Percentiles rank a stretch among this genome's conserved stretches.
Evolutionary conservation across 1,139 yeast genomes (phyloP).

Genomic region (Hyphopichia buzzinii): DNA sequence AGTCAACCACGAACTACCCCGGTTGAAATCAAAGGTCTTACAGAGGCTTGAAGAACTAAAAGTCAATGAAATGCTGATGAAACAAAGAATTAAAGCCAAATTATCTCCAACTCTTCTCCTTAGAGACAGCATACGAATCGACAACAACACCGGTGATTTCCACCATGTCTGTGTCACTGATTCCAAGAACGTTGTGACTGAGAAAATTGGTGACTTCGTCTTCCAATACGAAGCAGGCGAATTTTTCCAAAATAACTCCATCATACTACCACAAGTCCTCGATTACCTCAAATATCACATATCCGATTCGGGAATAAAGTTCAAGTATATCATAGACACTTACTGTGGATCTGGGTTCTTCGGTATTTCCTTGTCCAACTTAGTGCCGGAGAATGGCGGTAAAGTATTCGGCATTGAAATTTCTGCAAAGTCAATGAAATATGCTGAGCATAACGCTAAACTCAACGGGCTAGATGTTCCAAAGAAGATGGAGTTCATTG

Average conservation of each 20-base stretch:
- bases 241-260: slow-evolving; percentile 62
- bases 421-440: slow-evolving; percentile 29
- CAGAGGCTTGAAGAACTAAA: slow-evolving; percentile 2
- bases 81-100: slow-evolving; percentile 8
- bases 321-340: slow-evolving; percentile 39
- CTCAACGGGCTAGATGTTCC: slow-evolving; percentile 34
- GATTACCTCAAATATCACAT: slow-evolving; percentile 31
- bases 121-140: slow-evolving; percentile 33
- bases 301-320: slow-evolving; percentile 6
- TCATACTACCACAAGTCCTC: slow-evolving; percentile 34
- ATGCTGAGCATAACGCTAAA: slow-evolving; percentile 40
- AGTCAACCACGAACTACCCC: slow-evolving; percentile 21
- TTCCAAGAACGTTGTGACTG: slow-evolving; percentile 26
- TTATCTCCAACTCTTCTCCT: slow-evolving; percentile 20
- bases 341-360: slow-evolving; percentile 50
- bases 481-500: slow-evolving; percentile 29
- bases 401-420: slow-evolving; percentile 47
- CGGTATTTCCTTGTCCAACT: slow-evolving; percentile 36
- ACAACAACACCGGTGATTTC: slow-evolving; percentile 32
- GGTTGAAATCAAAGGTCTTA: slow-evolving; percentile 8
- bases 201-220: slow-evolving; percentile 62
- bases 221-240: slow-evolving; percentile 93
- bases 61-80: slow-evolving; percentile 4
- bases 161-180: slow-evolving; percentile 24
- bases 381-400: slow-evolving; percentile 23